Evolutionary conservation across 2,329 filamentous ascomycete genomes (phyloP).

Genomic region (Diplodia intermedia): DNA sequence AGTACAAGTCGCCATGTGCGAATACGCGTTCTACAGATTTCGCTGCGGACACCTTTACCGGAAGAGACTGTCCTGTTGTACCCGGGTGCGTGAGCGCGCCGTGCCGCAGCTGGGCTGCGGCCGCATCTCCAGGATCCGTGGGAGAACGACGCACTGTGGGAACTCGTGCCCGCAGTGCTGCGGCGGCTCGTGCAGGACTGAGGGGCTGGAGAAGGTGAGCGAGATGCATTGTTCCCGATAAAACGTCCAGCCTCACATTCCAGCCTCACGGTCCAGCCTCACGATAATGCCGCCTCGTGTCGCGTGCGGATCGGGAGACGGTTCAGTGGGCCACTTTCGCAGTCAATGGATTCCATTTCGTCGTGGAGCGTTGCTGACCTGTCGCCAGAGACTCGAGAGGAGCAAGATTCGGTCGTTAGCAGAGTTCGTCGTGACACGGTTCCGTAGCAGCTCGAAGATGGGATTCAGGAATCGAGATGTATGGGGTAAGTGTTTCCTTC

Average conservation of each 20-base stretch:
- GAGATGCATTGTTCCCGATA: neutral
- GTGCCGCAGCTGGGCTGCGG: neutral
- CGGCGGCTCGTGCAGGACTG: neutral
- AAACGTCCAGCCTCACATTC: neutral
- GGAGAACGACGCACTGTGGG: neutral
- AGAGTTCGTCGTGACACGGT: neutral
- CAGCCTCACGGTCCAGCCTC: neutral
- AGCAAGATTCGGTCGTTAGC: neutral
- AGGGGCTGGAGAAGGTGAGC: neutral
- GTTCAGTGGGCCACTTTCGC: neutral
- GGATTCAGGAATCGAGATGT: neutral
- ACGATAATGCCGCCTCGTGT: neutral
- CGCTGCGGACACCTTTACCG: conserved; percentile 7
- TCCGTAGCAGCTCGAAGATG: neutral
- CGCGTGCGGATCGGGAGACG: neutral
- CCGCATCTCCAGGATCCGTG: neutral
- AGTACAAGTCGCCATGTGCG: conserved; percentile 1
- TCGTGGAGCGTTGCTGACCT: neutral
- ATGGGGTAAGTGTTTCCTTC: neutral
- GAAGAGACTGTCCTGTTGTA: neutral
- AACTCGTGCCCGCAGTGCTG: conserved; percentile 1
- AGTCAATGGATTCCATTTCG: neutral
- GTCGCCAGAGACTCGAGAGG: neutral
- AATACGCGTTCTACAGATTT: conserved; percentile 12
- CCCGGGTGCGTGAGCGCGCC: too few species aligned